These are phyloP conservation scores for Termitomyces sp. DNA, from an alignment of 768 basidiomycete genomes.

Conservation along the genomic window DNA sequence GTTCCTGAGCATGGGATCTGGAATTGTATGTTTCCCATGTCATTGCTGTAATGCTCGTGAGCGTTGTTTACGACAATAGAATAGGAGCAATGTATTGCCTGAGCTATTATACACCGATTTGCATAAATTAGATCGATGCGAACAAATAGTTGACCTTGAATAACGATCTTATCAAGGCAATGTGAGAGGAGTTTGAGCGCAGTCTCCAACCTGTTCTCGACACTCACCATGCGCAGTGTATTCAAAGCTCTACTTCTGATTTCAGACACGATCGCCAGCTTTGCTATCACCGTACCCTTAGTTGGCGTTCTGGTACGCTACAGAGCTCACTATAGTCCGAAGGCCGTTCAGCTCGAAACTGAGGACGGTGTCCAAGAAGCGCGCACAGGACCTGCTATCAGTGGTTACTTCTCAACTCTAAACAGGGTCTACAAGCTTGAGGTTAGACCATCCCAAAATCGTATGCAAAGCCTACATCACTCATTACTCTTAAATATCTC, in stretches of 20 bases:
- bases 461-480: conserved; percentile 9
- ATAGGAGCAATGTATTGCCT: not conserved
- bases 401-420: conserved; percentile 68
- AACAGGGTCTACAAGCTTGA: conserved; percentile 64
- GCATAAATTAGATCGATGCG: not conserved
- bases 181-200: not conserved
- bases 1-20: not conserved
- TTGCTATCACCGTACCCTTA: conserved; percentile 51
- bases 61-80: not conserved
- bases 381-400: conserved; percentile 65
- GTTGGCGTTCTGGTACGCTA: conserved; percentile 65
- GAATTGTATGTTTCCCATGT: not conserved
- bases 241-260: not conserved
- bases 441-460: conserved; percentile 26
- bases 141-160: not conserved
- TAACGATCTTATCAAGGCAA: not conserved
- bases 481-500: not conserved
- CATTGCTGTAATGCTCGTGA: not conserved
- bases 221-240: not conserved
- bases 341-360: conserved; percentile 70
- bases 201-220: not conserved
- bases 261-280: conserved; percentile 24
- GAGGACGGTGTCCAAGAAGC: conserved; percentile 37
- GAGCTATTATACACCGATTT: not conserved
- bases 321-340: conserved; percentile 79